Evolutionary conservation across 345 rosid species (phyloP), one percentile per base, ranked within the genome.

Genomic region (Pistacia atlantica): DNA sequence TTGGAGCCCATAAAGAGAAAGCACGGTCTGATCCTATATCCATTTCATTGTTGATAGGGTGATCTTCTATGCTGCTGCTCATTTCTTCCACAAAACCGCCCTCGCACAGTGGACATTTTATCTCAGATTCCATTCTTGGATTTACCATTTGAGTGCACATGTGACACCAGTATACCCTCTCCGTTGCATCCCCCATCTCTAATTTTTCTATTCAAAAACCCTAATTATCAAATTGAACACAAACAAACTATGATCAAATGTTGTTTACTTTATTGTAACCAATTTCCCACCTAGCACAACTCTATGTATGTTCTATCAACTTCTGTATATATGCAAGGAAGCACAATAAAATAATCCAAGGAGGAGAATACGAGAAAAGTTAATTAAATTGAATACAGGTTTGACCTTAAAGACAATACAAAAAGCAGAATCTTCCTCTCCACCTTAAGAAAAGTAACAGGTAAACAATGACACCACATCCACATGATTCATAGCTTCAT

Each of bases 151-250:
- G 89, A 51, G 83, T 82, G 69, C 91, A 92, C 78, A 84, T 65
- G 86, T 92, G 82, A 80, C 96, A 92, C 90, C 98, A 94, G 46
- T 80, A 89, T 17, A 77, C 83, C 62, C 82, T 74, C 14, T 78
- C 78, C 83, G 69, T 82, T 71, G 86, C 69, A 69, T 88, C 95
- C 80, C 82, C 93, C 95, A 91, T 89, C 77, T 76, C 67, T 70
- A 66, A 42, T 70, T 80, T 62, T 48, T 76, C 31, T 78, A 8
- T 65, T 12, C 42, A 70, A 60, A 73, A 76, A 51, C 25, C 25
- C 25, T 25, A 25, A 25, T 25, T 25, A 48, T 71, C 57, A 45
- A 67, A 38, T 64, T 64, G 38, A 64, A 64, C 49, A 58, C 11
- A 58, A 58, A 20, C 62, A n/a, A 58, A n/a, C 62, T 58, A 12